Percentiles rank a stretch among this genome's conserved stretches.
Conservation (phyloP, 2,329 filamentous ascomycete genomes). For the Neospermospora avenae region DNA sequence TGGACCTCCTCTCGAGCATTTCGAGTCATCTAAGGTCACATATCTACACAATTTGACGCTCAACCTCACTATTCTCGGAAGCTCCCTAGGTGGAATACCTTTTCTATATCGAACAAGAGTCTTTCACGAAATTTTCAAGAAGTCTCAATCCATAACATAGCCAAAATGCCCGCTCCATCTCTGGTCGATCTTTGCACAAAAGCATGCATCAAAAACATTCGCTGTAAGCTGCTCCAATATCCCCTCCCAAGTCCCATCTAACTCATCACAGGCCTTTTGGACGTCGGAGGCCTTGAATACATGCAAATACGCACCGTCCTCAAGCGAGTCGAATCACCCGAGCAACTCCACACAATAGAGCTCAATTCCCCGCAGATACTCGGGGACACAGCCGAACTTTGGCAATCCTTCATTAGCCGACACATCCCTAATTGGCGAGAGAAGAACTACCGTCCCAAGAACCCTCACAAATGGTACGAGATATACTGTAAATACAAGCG, state of each 20-base stretch:
- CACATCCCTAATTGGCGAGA: conserved; percentile 65
- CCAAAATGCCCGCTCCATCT: conserved; percentile 46
- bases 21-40: not conserved
- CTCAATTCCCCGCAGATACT: conserved; percentile 71
- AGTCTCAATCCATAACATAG: not conserved
- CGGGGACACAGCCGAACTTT: conserved; percentile 67
- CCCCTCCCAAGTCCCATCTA: too few species aligned
- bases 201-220: conserved; percentile 52
- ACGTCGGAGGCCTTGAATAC: conserved; percentile 71
- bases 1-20: not conserved
- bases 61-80: not conserved
- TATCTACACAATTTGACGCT: not conserved
- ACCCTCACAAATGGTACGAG: conserved; percentile 71
- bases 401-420: conserved; percentile 73
- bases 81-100: not conserved
- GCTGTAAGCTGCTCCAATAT: conserved; percentile 25
- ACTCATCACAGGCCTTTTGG: conserved; percentile 50
- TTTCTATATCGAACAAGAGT: not conserved
- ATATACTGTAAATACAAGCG: conserved; percentile 69
- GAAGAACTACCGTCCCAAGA: conserved; percentile 61
- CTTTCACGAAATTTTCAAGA: not conserved
- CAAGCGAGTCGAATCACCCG: conserved; percentile 64
- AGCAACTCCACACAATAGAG: conserved; percentile 74
- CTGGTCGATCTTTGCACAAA: conserved; percentile 50
- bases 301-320: conserved; percentile 65